phyloP scores from a whole-genome alignment of 306 rosid genomes.

The Fragaria iinumae region DNA sequence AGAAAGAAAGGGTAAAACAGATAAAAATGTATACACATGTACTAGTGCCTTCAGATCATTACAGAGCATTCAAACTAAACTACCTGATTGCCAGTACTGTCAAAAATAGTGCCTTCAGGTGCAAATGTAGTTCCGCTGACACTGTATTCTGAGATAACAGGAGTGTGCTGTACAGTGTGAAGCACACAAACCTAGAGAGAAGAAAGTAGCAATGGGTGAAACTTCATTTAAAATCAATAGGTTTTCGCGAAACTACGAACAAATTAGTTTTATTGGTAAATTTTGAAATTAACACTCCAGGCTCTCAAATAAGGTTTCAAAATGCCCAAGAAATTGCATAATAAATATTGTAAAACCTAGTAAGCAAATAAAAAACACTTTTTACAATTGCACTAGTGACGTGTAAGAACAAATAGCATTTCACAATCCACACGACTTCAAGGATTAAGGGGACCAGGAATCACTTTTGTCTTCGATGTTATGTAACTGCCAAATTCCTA shows the following conservation, averaged over 20 bases:
- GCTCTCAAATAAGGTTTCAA: slow-evolving; percentile 5
- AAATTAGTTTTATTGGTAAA: not conserved
- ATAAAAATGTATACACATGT: not conserved
- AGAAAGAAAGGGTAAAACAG: not conserved
- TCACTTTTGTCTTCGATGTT: not conserved
- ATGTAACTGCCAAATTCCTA: not conserved
- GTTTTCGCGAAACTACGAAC: not conserved
- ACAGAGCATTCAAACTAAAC: not conserved
- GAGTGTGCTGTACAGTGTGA: slow-evolving; percentile 58
- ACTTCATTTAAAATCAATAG: not conserved
- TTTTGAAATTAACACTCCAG: not conserved
- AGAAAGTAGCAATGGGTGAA: slow-evolving; percentile 22
- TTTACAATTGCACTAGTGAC: not conserved
- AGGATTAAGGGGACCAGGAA: not conserved
- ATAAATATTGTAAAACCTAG: not conserved
- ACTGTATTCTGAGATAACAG: slow-evolving; percentile 67
- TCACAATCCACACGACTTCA: not conserved
- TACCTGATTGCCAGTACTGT: slow-evolving; percentile 71
- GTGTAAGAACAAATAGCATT: not conserved
- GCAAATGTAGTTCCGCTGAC: slow-evolving; percentile 92
- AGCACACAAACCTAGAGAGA: slow-evolving; percentile 77
- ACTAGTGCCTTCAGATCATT: not conserved
- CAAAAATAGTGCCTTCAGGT: slow-evolving; percentile 80
- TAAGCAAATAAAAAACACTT: not conserved
- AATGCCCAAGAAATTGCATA: not conserved